These are phyloP conservation scores for Aureobasidium vineae DNA, from an alignment of 2,329 filamentous ascomycete genomes.

Conservation along the genomic window DNA sequence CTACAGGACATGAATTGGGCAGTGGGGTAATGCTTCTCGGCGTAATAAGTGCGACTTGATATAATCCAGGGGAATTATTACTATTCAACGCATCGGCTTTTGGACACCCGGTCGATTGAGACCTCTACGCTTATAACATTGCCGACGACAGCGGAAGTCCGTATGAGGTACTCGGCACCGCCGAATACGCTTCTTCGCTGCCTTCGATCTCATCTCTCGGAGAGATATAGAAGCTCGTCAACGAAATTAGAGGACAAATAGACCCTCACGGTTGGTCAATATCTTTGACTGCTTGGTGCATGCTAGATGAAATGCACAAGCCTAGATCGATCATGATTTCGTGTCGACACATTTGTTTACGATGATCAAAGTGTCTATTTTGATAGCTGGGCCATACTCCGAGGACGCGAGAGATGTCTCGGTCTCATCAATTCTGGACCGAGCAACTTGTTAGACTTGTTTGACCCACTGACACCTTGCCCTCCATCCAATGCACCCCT, in stretches of 20 bases:
- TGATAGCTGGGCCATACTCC: neutral
- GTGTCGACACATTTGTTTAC: neutral
- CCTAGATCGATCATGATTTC: neutral
- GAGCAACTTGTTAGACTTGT: constrained; percentile 8
- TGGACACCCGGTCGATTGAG: neutral
- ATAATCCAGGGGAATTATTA: neutral
- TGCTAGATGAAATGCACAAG: constrained; percentile 4
- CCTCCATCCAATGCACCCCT: neutral
- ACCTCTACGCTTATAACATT: neutral
- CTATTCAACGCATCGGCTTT: neutral
- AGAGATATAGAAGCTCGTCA: neutral
- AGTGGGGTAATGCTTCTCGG: constrained; percentile 22
- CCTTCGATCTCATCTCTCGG: neutral
- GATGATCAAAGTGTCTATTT: neutral
- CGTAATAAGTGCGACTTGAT: neutral
- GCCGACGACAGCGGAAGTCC: neutral
- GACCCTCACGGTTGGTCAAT: neutral
- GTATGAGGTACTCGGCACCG: neutral
- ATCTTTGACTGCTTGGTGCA: neutral
- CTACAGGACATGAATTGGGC: neutral
- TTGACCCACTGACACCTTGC: neutral
- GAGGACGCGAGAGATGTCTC: constrained; percentile 12
- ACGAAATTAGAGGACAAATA: neutral
- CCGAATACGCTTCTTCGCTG: neutral
- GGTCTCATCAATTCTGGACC: neutral